Evolutionary conservation across 257 asterid genomes (phyloP).

Genomic region (Solanum chilense): DNA sequence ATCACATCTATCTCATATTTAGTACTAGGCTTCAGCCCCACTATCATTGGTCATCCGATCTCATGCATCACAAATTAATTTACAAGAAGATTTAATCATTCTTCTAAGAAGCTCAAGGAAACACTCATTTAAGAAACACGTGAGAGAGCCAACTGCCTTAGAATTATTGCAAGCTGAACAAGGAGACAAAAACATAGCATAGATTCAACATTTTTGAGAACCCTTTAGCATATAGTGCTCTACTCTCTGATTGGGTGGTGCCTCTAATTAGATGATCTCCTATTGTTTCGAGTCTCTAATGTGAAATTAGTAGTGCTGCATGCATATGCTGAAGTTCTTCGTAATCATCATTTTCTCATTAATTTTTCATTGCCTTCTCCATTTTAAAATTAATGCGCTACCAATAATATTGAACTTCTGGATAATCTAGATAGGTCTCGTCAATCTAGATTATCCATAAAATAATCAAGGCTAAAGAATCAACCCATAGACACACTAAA

Average conservation of each 20-base stretch:
- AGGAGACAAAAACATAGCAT: background rate
- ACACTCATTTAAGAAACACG: background rate
- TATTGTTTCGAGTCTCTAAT: background rate
- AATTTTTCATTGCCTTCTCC: background rate
- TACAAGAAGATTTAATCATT: background rate
- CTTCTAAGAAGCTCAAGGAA: background rate
- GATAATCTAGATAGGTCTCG: background rate
- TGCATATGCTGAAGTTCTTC: background rate
- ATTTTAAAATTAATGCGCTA: background rate
- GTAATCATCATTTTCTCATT: background rate
- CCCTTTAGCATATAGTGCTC: background rate
- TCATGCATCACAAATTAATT: background rate
- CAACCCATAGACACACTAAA: background rate
- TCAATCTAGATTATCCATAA: background rate
- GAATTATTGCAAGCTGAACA: background rate
- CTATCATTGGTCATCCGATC: background rate
- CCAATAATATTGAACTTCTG: background rate
- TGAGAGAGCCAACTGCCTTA: background rate
- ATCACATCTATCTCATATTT: background rate
- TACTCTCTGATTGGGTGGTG: background rate
- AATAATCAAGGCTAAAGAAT: background rate
- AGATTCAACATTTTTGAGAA: background rate
- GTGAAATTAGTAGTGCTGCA: background rate
- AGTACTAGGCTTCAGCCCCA: background rate
- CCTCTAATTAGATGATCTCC: background rate